phyloP scores from a whole-genome alignment of 78 protist species.

The Dictyostelium citrinum region DNA sequence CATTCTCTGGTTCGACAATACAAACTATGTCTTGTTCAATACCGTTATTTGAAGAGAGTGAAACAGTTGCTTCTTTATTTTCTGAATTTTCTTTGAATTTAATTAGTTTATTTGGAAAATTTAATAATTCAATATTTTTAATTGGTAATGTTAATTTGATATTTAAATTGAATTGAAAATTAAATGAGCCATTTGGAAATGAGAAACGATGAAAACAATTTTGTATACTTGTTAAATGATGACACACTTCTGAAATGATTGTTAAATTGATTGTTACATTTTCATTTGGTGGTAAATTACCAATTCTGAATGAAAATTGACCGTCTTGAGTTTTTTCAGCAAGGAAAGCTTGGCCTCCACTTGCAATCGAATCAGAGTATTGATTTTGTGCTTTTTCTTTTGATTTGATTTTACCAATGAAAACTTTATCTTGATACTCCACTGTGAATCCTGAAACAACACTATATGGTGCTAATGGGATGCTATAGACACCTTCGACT shows the following conservation, averaged over 20 bases:
- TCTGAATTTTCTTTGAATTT: background rate
- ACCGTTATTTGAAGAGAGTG: background rate
- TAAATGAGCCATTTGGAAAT: background rate
- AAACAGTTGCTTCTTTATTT: background rate
- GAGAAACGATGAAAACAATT: background rate
- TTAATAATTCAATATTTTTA: background rate
- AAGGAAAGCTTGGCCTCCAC: conserved; percentile 33
- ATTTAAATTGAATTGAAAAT: background rate
- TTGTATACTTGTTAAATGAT: background rate
- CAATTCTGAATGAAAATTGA: conserved; percentile 51
- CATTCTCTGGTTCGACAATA: background rate
- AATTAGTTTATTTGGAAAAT: background rate
- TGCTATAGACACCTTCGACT: conserved; percentile 11
- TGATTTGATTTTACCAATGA: conserved; percentile 24
- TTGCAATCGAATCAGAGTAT: conserved; percentile 27
- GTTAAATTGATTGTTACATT: conserved; percentile 49
- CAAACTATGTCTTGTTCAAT: background rate
- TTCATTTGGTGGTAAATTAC: conserved; percentile 82
- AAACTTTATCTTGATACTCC: conserved; percentile 8
- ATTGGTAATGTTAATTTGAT: background rate
- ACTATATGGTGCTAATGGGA: conserved; percentile 31
- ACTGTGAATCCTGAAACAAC: background rate
- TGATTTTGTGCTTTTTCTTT: conserved; percentile 1
- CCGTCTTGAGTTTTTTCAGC: conserved; percentile 29
- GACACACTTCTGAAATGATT: conserved; percentile 78